Percentiles rank a stretch among this genome's conserved stretches.
phyloP scores from a whole-genome alignment of 2,329 filamentous ascomycete species.

The Diaporthe citri region DNA sequence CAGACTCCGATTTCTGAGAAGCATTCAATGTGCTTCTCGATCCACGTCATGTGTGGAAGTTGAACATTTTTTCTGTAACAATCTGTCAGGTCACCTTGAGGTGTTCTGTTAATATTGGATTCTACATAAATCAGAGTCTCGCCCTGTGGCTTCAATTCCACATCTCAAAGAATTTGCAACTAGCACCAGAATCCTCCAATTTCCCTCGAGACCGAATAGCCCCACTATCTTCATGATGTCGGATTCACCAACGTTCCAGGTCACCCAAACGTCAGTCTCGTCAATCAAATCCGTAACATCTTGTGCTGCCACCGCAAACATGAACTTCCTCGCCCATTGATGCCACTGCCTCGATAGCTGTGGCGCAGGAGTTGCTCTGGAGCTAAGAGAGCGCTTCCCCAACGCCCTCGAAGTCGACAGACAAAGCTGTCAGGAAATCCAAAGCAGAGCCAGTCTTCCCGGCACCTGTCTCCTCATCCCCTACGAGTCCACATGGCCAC shows the following conservation, averaged over 20 bases:
- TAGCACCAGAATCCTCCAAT: neutral
- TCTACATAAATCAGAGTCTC: neutral
- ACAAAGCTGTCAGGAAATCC: conserved; percentile 26
- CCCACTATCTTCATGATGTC: neutral
- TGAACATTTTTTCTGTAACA: too few species aligned
- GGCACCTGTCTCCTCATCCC: conserved; percentile 49
- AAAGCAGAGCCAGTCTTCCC: conserved; percentile 39
- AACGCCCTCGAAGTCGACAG: conserved; percentile 41
- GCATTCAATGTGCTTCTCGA: neutral
- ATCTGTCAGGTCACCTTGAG: neutral
- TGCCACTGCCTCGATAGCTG: conserved; percentile 50
- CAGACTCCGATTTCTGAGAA: neutral
- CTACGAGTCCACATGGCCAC: conserved; percentile 35
- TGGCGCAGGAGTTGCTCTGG: conserved; percentile 48
- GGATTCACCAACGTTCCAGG: neutral
- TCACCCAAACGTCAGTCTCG: neutral
- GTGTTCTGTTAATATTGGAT: neutral
- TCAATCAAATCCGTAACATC: conserved; percentile 10
- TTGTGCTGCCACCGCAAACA: neutral
- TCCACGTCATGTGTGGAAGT: neutral
- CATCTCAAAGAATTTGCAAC: too few species aligned
- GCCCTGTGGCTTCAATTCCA: neutral
- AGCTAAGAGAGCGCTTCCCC: conserved; percentile 46
- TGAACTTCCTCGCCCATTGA: conserved; percentile 47
- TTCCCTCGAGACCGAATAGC: neutral